A percentile compares a stretch with the other conserved stretches of the same genome.
Conservation (phyloP, 345 rosid genomes). For the Eucalyptus decipiens region DNA sequence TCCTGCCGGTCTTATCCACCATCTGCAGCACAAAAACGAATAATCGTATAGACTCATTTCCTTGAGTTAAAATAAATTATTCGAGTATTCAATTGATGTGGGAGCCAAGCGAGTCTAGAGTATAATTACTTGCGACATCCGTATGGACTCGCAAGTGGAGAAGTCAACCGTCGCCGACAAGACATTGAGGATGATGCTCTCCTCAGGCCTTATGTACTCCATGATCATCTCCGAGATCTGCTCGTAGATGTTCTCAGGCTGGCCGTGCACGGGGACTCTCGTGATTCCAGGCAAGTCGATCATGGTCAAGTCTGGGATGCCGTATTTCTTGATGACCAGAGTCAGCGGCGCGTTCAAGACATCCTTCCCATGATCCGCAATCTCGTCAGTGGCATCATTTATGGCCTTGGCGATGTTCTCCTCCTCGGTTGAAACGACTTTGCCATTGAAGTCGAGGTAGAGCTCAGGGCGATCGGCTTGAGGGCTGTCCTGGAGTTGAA, state of each 20-base stretch:
- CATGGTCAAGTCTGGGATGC: slow-evolving; percentile 43
- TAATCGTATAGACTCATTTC: not conserved
- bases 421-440: slow-evolving; percentile 3
- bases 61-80: not conserved
- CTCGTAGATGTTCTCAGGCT: slow-evolving; percentile 34
- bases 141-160: slow-evolving; percentile 35
- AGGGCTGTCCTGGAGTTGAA: slow-evolving; percentile 25
- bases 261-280: slow-evolving; percentile 34
- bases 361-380: slow-evolving; percentile 29
- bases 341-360: slow-evolving; percentile 24
- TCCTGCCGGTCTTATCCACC: slow-evolving; percentile 23
- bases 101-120: too few species aligned
- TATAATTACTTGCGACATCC: slow-evolving; percentile 19
- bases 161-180: slow-evolving; percentile 36
- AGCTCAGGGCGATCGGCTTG: slow-evolving; percentile 7
- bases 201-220: slow-evolving; percentile 30
- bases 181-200: slow-evolving; percentile 36
- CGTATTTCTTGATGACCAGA: slow-evolving; percentile 22
- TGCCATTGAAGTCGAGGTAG: slow-evolving; percentile 12
- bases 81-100: not conserved
- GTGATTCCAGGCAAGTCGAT: slow-evolving; percentile 55
- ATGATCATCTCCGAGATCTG: slow-evolving; percentile 23
- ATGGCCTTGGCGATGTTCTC: slow-evolving; percentile 13
- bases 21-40: not conserved
- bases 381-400: slow-evolving; percentile 14